Evolutionary conservation across 352 stramenopile species (phyloP), one percentile per base, ranked within the genome.

Genomic region (Poterioochromonas sp.): DNA sequence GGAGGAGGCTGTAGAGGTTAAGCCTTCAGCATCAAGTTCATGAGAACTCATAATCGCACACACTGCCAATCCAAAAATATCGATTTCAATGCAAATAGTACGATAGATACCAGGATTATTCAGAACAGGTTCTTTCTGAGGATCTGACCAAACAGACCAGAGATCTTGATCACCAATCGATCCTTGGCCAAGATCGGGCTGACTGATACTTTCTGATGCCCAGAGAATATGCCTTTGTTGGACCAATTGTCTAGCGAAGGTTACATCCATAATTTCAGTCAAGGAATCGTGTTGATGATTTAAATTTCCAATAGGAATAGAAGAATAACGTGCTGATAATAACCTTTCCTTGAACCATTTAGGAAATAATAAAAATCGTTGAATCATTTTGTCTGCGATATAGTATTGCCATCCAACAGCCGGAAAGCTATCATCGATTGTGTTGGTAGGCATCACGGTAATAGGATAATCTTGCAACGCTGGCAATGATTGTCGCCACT

Each of bases 151-250:
- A 15, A 68, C 85, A 64, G 35, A 77, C 68, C n/a, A 79, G 26
- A 68, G 58, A 26, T 78, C 18, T 40, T 81, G 71, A 0, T 60
- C 69, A 40, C 81, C 81, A 2, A 76, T 35, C 76, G 92, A 86
- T 32, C 86, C 84, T 0, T 88, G 87, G 58, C 93, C 93, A 20
- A 98, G 82, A 83, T 97, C 93, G 0, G 93, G 93, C 15, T 87
- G 77, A 15, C 90, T 90, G 22, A 88, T 87, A 8, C 87, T 83
- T 49, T 83, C 78, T 41, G 91, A 97, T 49, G 95, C 93, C 95
- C 95, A 99, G 81, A 95, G 92, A 26, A 98, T 40, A 79, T 97
- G 92, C 77, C 96, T 91, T 83, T 96, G 93, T 80, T 94, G 93
- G 51, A 83, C 83, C 62, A 98, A 84, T 34, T 94, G 87, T 32